Percentiles rank a stretch among this genome's conserved stretches.
Evolutionary conservation across 345 rosid genomes (phyloP).

Genomic region (Lepidium africanum): DNA sequence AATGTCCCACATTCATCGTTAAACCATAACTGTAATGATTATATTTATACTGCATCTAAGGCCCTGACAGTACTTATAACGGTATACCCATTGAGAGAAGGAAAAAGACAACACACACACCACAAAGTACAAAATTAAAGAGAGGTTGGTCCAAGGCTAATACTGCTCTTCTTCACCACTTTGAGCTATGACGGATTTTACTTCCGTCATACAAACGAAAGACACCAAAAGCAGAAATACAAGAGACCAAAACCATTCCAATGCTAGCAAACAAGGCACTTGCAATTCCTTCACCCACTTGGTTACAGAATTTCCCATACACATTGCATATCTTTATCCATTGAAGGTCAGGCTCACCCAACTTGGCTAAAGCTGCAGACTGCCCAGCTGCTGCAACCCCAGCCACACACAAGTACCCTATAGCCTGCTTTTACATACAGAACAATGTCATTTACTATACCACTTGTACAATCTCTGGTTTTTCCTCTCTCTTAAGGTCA

Average conservation of each 20-base stretch:
- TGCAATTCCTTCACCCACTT: conserved; percentile 67
- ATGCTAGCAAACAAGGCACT: conserved; percentile 45
- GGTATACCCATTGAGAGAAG: background rate
- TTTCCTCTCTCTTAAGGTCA: background rate
- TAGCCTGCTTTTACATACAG: conserved; percentile 37
- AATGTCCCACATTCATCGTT: background rate
- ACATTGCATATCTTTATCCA: conserved; percentile 83
- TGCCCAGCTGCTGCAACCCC: conserved; percentile 67
- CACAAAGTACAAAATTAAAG: background rate
- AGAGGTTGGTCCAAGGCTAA: background rate
- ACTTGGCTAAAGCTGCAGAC: conserved; percentile 69
- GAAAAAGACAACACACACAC: background rate
- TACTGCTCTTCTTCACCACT: conserved; percentile 1
- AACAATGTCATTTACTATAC: background rate
- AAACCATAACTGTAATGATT: conserved; percentile 3
- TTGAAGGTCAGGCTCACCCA: conserved; percentile 73
- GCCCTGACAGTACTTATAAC: background rate
- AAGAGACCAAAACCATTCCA: conserved; percentile 51
- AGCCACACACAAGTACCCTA: conserved; percentile 69
- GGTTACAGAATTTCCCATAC: conserved; percentile 84
- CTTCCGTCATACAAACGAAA: conserved; percentile 61
- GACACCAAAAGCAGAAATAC: conserved; percentile 69
- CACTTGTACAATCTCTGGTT: background rate
- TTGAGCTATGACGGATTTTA: conserved; percentile 18
- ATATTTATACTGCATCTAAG: background rate